Base-by-base conservation (phyloP, 2,329 filamentous ascomycete species). In the Beauveria pseudobassiana region DNA sequence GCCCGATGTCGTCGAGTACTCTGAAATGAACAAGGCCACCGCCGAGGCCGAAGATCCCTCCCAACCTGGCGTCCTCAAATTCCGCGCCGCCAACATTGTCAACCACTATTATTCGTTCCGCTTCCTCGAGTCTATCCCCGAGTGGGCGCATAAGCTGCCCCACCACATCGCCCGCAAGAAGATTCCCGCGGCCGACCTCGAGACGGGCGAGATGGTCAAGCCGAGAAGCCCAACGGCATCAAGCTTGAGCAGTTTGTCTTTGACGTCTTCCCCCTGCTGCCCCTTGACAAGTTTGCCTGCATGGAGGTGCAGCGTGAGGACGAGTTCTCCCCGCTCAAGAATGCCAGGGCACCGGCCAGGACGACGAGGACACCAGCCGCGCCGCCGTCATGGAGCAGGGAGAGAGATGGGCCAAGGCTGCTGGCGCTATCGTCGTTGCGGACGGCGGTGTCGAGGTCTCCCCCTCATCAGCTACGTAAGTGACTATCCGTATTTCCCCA, bases 161-260 rank as follows among this genome's bases (percentile, higher is more conserved):
- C 95, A 98, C 76, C 95, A 99, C 80, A 87, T 99, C 65, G 95
- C 95, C 50, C 87, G 89, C 75, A 99, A 99, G 89, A 99, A 99
- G 89, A 99, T 99, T 65, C 93, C 93, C 12, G 88, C 85, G 73
- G 83, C 91, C 67, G 87, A 96, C 73, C 82, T 87, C 16, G 81
- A 88, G 72, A 88, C 83, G 38, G 93, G 92, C 65, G 87, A 91
- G 74, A 85, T 85, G 0, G 80, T 96, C 75, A 96, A 96, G 83
- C 92, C 3, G 87, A 92, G 74, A 95, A 92, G 79, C 91, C 95
- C 66, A 99, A 99, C 72, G 95, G 95, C 67, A 93, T 99, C 83
- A 99, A 99, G 82, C 85, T 99, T 45, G 95, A 99, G 82, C 95
- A 98, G 77, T 99, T 98, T 70, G 93, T 99, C 64, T 99, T 99